phyloP scores from a whole-genome alignment of 441 rosid genomes.

The Melastoma candidum region DNA sequence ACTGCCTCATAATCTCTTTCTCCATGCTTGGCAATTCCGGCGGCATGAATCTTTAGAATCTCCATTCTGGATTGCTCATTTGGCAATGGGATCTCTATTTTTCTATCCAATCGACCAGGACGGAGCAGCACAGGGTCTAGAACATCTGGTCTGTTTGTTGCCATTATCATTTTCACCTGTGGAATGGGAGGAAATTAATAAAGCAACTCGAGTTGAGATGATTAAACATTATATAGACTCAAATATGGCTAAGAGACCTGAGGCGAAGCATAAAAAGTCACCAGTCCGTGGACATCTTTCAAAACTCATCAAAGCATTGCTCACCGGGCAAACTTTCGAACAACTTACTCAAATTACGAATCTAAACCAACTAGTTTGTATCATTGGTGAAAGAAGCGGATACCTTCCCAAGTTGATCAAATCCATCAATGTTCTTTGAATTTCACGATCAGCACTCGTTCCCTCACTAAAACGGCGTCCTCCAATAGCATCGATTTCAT shows the following conservation, averaged over 20 bases:
- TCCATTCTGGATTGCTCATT: constrained; percentile 97
- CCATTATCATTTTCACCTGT: constrained; percentile 90
- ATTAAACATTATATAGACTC: too few species aligned
- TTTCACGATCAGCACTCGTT: constrained; percentile 98
- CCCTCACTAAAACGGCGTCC: constrained; percentile 99
- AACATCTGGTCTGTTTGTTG: constrained; percentile 85
- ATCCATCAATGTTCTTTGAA: constrained; percentile 93
- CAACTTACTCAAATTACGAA: too few species aligned
- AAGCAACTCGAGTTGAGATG: too few species aligned
- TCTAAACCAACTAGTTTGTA: background rate
- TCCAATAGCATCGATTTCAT: constrained; percentile 98
- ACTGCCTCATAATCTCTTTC: constrained; percentile 95
- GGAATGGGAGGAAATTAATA: background rate
- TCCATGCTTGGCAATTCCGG: constrained; percentile 92
- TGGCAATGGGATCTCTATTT: constrained; percentile 89
- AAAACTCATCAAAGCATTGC: too few species aligned
- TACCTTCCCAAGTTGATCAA: constrained; percentile 95
- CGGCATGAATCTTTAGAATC: constrained; percentile 93
- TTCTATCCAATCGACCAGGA: constrained; percentile 75
- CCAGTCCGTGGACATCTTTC: too few species aligned
- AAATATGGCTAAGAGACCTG: too few species aligned
- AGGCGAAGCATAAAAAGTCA: too few species aligned
- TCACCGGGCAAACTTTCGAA: too few species aligned
- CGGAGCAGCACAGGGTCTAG: constrained; percentile 86
- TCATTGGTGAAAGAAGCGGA: background rate